phyloP scores from a whole-genome alignment of 2,329 filamentous ascomycete genomes.

The Gaeumannomyces sp. region DNA sequence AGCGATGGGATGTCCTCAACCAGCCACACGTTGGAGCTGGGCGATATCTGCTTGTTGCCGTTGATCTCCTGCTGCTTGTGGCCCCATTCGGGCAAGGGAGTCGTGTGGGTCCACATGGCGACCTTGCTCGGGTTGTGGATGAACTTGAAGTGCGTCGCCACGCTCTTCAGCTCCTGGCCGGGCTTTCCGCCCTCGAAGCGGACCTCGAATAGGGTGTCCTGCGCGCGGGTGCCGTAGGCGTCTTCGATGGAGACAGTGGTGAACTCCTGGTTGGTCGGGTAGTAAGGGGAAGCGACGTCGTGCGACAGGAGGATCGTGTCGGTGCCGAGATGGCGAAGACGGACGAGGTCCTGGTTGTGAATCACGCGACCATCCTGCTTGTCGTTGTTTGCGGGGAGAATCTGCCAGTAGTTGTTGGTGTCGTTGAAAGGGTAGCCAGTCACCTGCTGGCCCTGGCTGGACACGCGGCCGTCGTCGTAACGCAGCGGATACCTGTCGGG shows the following conservation, averaged over 20 bases:
- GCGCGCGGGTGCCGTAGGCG: constrained; percentile 65
- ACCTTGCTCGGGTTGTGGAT: constrained; percentile 93
- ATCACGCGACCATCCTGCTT: constrained; percentile 58
- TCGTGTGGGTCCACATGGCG: constrained; percentile 98
- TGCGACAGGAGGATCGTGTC: constrained; percentile 84
- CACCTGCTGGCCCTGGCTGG: constrained; percentile 95
- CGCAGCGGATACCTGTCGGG: constrained; percentile 81
- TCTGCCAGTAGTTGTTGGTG: constrained; percentile 98
- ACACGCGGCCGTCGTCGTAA: constrained; percentile 95
- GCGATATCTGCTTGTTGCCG: constrained; percentile 90
- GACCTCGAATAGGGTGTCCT: constrained; percentile 91
- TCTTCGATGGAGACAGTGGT: constrained; percentile 72
- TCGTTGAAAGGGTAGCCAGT: constrained; percentile 98
- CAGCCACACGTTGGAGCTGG: constrained; percentile 90
- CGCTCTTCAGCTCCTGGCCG: constrained; percentile 78
- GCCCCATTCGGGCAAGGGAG: constrained; percentile 92
- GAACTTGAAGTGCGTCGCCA: constrained; percentile 91
- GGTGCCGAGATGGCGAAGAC: constrained; percentile 80
- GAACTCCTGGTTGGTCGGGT: constrained; percentile 97
- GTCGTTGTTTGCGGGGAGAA: constrained; percentile 64
- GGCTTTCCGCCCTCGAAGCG: constrained; percentile 80
- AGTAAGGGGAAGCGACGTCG: constrained; percentile 94
- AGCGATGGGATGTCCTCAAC: constrained; percentile 87
- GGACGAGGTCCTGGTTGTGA: constrained; percentile 77
- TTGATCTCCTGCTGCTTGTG: constrained; percentile 99